A percentile compares a stretch with the other conserved stretches of the same genome.
These are phyloP conservation scores for Neurospora sp. DNA, from an alignment of 495 filamentous ascomycete genomes.

Conservation along the genomic window DNA sequence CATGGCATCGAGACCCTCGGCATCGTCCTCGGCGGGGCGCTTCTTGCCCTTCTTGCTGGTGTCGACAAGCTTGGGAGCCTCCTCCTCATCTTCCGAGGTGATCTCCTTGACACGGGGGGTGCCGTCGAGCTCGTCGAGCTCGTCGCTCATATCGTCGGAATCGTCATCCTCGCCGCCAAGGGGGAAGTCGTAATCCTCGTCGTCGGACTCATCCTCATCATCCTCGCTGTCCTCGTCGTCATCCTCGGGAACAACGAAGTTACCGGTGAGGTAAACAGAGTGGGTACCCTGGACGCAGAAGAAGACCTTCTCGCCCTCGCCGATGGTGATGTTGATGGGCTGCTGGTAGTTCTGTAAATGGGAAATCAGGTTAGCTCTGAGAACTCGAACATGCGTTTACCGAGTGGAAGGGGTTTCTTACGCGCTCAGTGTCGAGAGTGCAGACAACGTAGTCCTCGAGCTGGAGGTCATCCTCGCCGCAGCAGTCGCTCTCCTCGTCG, in stretches of 20 bases:
- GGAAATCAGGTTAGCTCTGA: neutral
- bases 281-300: constrained; percentile 89
- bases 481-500: constrained; percentile 41
- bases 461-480: constrained; percentile 52
- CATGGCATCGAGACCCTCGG: constrained; percentile 63
- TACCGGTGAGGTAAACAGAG: constrained; percentile 84
- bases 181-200: constrained; percentile 72
- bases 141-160: constrained; percentile 63
- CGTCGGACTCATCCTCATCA: constrained; percentile 57
- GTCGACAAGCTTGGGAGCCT: constrained; percentile 64
- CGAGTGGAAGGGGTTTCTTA: constrained; percentile 15
- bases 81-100: constrained; percentile 70
- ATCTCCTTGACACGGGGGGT: constrained; percentile 79
- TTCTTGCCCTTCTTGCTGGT: constrained; percentile 63
- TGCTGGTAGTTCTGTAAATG: constrained; percentile 75
- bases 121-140: constrained; percentile 73
- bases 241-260: constrained; percentile 62
- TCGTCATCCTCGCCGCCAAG: constrained; percentile 56
- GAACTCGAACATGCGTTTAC: neutral
- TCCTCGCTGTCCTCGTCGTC: constrained; percentile 42
- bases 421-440: constrained; percentile 72
- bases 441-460: constrained; percentile 86
- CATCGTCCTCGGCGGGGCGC: constrained; percentile 63
- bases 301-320: constrained; percentile 75
- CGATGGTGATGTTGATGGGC: constrained; percentile 81